Conservation (phyloP, 2,329 filamentous ascomycete species). For the Fusarium concolor region DNA sequence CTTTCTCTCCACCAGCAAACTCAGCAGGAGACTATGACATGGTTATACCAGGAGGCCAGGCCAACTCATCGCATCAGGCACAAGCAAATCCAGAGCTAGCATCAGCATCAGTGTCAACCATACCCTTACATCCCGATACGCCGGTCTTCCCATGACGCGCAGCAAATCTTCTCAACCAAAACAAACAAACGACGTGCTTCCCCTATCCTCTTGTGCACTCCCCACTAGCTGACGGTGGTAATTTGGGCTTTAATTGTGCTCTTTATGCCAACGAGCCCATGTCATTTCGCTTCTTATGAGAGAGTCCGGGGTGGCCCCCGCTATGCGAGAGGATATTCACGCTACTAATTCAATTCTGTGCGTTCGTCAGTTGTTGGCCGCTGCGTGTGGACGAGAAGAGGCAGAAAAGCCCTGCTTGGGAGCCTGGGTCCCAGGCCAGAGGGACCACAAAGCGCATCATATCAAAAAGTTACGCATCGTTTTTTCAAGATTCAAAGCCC, state of each 20-base stretch:
- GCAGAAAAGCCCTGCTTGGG: constrained; percentile 27
- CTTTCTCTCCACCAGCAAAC: constrained; percentile 13
- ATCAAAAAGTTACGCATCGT: constrained; percentile 40
- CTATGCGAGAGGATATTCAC: constrained; percentile 31
- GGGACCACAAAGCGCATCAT: constrained; percentile 28
- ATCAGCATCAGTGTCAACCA: constrained; percentile 13
- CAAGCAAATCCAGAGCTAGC: constrained; percentile 10
- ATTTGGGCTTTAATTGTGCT: constrained; percentile 47
- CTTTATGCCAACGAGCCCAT: constrained; percentile 45
- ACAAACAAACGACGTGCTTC: constrained; percentile 46
- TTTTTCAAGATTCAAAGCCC: constrained; percentile 24
- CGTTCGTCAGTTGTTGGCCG: constrained; percentile 18
- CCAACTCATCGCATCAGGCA: constrained; percentile 33
- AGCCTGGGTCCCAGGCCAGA: background rate
- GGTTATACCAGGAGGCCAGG: constrained; percentile 4
- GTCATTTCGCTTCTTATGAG: constrained; percentile 50
- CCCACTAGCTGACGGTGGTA: constrained; percentile 46
- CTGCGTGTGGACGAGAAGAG: constrained; percentile 20
- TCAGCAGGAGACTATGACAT: background rate
- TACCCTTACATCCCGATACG: constrained; percentile 35
- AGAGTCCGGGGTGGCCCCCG: constrained; percentile 45
- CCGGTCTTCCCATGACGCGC: constrained; percentile 43
- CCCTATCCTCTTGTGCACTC: constrained; percentile 37
- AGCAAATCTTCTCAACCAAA: constrained; percentile 47
- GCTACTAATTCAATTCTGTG: constrained; percentile 27